Conservation (phyloP, 2,329 filamentous ascomycete genomes). For the Monosporascus sp. region DNA sequence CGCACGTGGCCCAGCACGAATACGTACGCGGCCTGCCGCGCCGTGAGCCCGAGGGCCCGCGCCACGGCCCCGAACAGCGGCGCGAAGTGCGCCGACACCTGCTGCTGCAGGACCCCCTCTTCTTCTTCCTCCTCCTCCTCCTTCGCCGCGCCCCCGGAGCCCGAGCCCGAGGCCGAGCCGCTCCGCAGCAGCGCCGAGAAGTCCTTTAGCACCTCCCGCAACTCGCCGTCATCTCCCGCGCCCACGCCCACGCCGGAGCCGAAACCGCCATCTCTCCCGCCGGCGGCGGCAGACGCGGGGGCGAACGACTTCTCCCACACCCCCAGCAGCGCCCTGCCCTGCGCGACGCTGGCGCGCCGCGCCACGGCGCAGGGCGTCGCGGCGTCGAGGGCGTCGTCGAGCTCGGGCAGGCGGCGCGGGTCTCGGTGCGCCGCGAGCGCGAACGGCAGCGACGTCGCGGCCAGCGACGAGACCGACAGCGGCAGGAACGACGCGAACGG, state of each 20-base stretch:
- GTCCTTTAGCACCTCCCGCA: conserved; percentile 19
- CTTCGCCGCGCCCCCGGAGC: conserved; percentile 1
- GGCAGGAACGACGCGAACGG: conserved; percentile 52
- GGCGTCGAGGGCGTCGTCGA: conserved; percentile 75
- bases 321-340: conserved; percentile 67
- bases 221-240: not conserved
- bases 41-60: conserved; percentile 51
- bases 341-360: conserved; percentile 66
- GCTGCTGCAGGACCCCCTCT: conserved; percentile 25
- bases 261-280: conserved; percentile 4
- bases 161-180: conserved; percentile 2
- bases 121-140: not conserved
- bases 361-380: conserved; percentile 74
- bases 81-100: conserved; percentile 59
- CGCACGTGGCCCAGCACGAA: conserved; percentile 74
- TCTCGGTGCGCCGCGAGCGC: conserved; percentile 60
- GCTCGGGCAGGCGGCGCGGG: conserved; percentile 41
- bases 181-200: not conserved
- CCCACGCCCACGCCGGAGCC: conserved; percentile 15
- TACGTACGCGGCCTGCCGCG: conserved; percentile 63
- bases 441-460: conserved; percentile 69
- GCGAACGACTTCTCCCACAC: conserved; percentile 72
- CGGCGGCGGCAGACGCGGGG: conserved; percentile 24
- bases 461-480: conserved; percentile 65
- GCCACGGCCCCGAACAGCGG: conserved; percentile 67